Conservation (phyloP, 2,329 filamentous ascomycete species). For the Beauveria scarabaeidicola region DNA sequence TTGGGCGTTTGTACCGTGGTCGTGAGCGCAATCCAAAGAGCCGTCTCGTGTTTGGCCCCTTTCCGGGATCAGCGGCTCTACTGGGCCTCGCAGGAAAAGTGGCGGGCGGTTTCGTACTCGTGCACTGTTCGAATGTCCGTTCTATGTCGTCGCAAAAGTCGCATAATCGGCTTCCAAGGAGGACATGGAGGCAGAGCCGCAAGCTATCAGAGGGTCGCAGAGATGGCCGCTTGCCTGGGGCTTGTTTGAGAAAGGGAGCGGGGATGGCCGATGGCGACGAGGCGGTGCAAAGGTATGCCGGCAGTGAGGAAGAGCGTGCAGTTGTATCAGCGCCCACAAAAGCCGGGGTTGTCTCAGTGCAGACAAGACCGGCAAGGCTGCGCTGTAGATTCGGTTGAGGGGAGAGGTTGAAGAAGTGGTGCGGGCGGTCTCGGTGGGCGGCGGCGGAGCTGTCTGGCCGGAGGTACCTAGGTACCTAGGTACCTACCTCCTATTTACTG, state of each 20-base stretch:
- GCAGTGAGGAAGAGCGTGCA: neutral
- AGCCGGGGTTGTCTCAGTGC: neutral
- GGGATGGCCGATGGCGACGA: neutral
- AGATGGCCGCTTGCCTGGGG: neutral
- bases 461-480: neutral
- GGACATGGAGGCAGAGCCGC: neutral
- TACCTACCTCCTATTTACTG: too few relatives aligned
- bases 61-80: neutral
- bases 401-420: slow-evolving; percentile 4
- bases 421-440: neutral
- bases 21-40: neutral
- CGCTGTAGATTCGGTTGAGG: slow-evolving; percentile 1
- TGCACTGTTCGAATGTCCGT: neutral
- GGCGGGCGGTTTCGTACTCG: neutral
- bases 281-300: neutral
- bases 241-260: slow-evolving; percentile 3
- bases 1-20: slow-evolving; percentile 15
- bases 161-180: neutral
- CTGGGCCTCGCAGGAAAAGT: neutral
- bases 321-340: neutral
- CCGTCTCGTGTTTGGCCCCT: neutral
- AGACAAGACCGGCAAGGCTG: neutral
- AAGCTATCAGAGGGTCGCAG: neutral
- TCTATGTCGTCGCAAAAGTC: neutral
- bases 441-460: neutral